Base-by-base conservation (phyloP, 2,329 filamentous ascomycete species). In the Torrubiella hemipterigena region DNA sequence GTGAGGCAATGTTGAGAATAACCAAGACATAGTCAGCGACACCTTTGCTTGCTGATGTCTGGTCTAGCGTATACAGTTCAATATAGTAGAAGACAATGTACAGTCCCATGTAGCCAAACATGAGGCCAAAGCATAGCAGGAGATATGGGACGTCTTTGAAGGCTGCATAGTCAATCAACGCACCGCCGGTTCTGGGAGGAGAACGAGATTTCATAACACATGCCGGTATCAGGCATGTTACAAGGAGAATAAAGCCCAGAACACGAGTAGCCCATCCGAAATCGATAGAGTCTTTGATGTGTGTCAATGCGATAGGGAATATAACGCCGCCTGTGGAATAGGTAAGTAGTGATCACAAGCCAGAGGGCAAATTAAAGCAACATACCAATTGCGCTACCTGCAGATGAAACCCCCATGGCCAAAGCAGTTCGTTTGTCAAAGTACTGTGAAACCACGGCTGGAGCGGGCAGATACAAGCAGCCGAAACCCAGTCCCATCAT, bases 261-360 rank as follows among this genome's bases (percentile, higher is more conserved):
- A 59, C 47, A 7, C 63, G 52, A 5, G 54, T 58, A 6, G 67
- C 56, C 68, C 67, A 73, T 27, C 54, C 52, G 46, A 76, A 77
- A 18, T 70, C 70, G 32, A 76, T 57, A 13, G 46, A 44, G n/a
- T 54, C 52, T 39, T 66, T 58, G 4, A 69, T 52, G 39, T 51
- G 54, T 10, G 47, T 46, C 30, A 63, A 57, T 30, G 57, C 49
- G 30, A 58, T 42, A n/a, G 38, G 47, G 30, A 48, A 48, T 15
- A 48, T 27, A 29, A 41, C 34, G 9, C 31, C 32, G 17, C 39
- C 39, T 35, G 10, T 9, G 12, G 10, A 4, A 24, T 24, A 22
- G n/a, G n/a, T n/a, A n/a, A n/a, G n/a, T n/a, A n/a, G n/a, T n/a
- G n/a, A n/a, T n/a, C n/a, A n/a, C n/a, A n/a, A n/a, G n/a, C n/a